A percentile compares a stretch with the other conserved stretches of the same genome.
These are phyloP conservation scores for Ostreobium quekettii DNA, from an alignment of 139 green algal species.

Conservation along the genomic window DNA sequence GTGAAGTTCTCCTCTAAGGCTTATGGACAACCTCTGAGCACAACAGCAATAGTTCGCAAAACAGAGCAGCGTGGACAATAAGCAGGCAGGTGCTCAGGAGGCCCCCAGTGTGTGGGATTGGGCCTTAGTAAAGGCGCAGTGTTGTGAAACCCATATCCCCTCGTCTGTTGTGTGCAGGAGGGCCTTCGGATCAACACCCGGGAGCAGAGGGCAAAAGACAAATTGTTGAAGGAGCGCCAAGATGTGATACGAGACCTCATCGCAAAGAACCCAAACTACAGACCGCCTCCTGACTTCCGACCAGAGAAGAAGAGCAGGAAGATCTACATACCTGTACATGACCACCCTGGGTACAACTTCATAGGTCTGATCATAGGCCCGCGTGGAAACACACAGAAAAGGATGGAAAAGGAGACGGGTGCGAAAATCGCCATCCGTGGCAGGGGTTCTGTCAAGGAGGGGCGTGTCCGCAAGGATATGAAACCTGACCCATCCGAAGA, in stretches of 20 bases:
- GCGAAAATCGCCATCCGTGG: constrained; percentile 84
- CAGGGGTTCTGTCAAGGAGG: constrained; percentile 81
- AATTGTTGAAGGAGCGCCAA: constrained; percentile 53
- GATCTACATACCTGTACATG: constrained; percentile 77
- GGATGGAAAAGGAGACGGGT: constrained; percentile 87
- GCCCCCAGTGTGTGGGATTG: no score
- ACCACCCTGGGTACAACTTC: constrained; percentile 91
- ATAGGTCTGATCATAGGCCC: constrained; percentile 94
- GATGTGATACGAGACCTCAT: constrained; percentile 82
- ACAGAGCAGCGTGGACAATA: no score
- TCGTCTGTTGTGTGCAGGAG: no score
- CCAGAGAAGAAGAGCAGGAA: constrained; percentile 72
- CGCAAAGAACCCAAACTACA: constrained; percentile 65
- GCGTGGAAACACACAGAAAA: constrained; percentile 87
- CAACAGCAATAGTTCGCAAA: no score
- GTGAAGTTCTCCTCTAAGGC: no score
- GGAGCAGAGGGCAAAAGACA: constrained; percentile 67
- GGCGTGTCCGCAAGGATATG: constrained; percentile 25
- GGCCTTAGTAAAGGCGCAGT: no score
- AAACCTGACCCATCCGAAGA: constrained; percentile 66
- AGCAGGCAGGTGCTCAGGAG: no score
- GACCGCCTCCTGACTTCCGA: constrained; percentile 68
- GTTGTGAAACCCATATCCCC: no score
- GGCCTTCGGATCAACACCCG: constrained; percentile 73
- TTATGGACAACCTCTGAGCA: no score